Conservation (phyloP, 2,329 filamentous ascomycete genomes). For the Cladosporium sp. region DNA sequence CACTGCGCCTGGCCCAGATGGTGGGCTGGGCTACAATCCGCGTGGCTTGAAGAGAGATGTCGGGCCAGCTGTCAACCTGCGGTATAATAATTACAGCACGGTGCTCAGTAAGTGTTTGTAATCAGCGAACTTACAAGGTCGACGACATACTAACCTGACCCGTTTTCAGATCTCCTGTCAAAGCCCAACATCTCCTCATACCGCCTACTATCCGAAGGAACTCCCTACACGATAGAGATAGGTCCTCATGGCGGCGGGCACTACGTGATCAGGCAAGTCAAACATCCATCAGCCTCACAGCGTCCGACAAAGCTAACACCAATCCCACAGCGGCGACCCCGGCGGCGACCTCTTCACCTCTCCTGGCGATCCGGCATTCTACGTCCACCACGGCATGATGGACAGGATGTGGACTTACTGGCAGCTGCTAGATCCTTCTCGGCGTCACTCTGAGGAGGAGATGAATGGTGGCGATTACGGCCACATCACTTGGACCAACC, state of each 20-base stretch:
- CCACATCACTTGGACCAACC: slow-evolving; percentile 10
- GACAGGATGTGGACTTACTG: slow-evolving; percentile 41
- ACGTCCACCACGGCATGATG: slow-evolving; percentile 43
- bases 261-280: slow-evolving; percentile 33
- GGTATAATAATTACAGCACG: slow-evolving; percentile 19
- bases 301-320: background rate
- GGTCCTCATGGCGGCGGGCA: slow-evolving; percentile 45
- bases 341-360: slow-evolving; percentile 39
- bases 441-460: background rate
- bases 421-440: slow-evolving; percentile 28
- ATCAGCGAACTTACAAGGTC: background rate
- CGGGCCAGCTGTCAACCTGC: slow-evolving; percentile 7
- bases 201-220: slow-evolving; percentile 9
- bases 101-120: slow-evolving; percentile 4
- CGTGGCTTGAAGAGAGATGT: slow-evolving; percentile 38
- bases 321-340: slow-evolving; percentile 30
- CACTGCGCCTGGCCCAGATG: slow-evolving; percentile 16
- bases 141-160: background rate
- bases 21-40: slow-evolving; percentile 30
- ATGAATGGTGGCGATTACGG: slow-evolving; percentile 27
- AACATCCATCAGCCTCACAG: too few relatives aligned
- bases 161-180: background rate
- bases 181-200: slow-evolving; percentile 6
- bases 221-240: slow-evolving; percentile 5
- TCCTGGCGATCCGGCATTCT: slow-evolving; percentile 44